Conservation (phyloP, 2,329 filamentous ascomycete species). For the Aspergillus sergii region DNA sequence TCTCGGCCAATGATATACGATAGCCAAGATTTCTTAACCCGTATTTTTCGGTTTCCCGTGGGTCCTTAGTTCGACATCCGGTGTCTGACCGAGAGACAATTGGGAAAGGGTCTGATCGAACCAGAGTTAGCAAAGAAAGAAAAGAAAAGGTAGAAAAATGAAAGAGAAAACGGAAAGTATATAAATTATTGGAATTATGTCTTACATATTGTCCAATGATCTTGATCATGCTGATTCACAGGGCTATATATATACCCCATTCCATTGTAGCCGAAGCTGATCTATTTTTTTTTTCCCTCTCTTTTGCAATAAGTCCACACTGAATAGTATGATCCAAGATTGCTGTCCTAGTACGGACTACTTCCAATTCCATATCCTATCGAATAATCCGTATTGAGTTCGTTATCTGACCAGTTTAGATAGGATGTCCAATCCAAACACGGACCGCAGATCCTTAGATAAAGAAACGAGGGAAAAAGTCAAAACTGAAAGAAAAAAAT, state of each 20-base stretch:
- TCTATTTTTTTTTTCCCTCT: background rate
- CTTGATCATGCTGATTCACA: background rate
- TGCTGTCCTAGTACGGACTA: background rate
- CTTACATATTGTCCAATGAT: background rate
- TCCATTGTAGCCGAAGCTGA: background rate
- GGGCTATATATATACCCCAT: background rate
- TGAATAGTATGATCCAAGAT: background rate
- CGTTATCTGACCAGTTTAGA: background rate
- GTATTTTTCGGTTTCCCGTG: slow-evolving; percentile 1
- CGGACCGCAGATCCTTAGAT: background rate
- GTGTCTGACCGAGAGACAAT: slow-evolving; percentile 2
- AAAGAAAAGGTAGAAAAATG: background rate
- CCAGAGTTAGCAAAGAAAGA: no score
- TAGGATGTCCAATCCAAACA: background rate
- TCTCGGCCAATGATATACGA: background rate
- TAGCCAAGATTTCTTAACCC: background rate
- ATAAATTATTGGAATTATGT: background rate
- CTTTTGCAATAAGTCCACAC: background rate
- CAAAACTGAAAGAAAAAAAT: background rate
- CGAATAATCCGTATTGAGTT: background rate
- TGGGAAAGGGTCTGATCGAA: background rate
- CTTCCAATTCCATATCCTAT: background rate
- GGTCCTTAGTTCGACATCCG: background rate
- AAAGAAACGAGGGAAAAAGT: background rate
- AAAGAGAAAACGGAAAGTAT: background rate